These are phyloP conservation scores for Fraxinus nigra DNA, from an alignment of 305 asterid genomes.

Conservation along the genomic window DNA sequence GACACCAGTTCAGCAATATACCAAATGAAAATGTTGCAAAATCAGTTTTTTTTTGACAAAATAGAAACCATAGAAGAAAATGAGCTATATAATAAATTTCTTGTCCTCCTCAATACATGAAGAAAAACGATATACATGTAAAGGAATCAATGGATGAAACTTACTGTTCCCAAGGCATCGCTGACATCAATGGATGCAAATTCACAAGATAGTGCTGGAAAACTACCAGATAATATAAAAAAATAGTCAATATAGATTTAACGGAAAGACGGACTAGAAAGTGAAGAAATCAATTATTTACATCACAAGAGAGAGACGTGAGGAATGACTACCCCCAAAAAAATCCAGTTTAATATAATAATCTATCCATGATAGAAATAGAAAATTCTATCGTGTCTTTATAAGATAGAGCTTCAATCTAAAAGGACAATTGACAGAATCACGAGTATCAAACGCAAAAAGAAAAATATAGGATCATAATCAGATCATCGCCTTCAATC, in stretches of 20 bases:
- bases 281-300: neutral
- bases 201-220: conserved; percentile 89
- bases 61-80: neutral
- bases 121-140: neutral
- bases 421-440: conserved; percentile 8
- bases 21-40: neutral
- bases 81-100: neutral
- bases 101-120: neutral
- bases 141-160: conserved; percentile 27
- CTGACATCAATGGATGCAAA: conserved; percentile 88
- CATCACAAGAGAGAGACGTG: neutral
- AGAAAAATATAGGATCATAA: conserved; percentile 2
- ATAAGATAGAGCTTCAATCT: conserved; percentile 9
- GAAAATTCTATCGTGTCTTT: neutral
- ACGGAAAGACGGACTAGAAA: conserved; percentile 1
- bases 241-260: conserved; percentile 8
- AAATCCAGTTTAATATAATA: neutral
- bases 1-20: conserved; percentile 21
- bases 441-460: conserved; percentile 2
- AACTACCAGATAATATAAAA: conserved; percentile 42
- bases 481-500: neutral
- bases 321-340: neutral
- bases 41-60: neutral
- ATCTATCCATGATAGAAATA: neutral
- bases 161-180: conserved; percentile 88